phyloP scores from a whole-genome alignment of 495 filamentous ascomycete species.

The Extremus antarcticus region DNA sequence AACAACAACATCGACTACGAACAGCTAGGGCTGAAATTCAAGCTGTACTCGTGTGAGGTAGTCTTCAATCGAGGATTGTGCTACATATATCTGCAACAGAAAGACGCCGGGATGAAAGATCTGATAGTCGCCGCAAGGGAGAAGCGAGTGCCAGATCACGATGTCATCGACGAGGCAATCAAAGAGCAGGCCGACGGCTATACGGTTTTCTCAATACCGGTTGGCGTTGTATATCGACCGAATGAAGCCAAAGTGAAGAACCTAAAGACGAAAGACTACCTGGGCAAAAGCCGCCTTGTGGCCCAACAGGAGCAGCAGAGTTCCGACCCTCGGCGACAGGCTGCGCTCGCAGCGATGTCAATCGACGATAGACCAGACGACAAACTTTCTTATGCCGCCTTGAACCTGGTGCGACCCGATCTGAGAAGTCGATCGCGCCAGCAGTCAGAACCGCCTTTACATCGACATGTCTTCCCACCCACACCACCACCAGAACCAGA shows the following conservation, averaged over 20 bases:
- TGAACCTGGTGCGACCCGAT: constrained; percentile 79
- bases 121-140: constrained; percentile 87
- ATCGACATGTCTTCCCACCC: constrained; percentile 84
- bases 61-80: constrained; percentile 96
- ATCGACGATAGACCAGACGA: constrained; percentile 66
- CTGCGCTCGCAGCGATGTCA: constrained; percentile 28
- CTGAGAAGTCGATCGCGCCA: constrained; percentile 64
- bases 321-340: constrained; percentile 25
- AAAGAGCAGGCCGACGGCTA: constrained; percentile 89
- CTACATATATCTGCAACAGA: constrained; percentile 92
- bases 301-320: constrained; percentile 59
- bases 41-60: constrained; percentile 93
- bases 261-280: constrained; percentile 90
- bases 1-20: constrained; percentile 98
- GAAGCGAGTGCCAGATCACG: constrained; percentile 87
- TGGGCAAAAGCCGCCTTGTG: constrained; percentile 88
- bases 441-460: constrained; percentile 74
- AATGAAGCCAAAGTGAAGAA: constrained; percentile 98
- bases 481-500: constrained; percentile 89
- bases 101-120: constrained; percentile 81
- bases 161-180: constrained; percentile 96
- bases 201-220: constrained; percentile 97
- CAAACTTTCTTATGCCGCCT: constrained; percentile 78
- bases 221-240: constrained; percentile 87
- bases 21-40: constrained; percentile 90